A percentile compares a stretch with the other conserved stretches of the same genome.
These are phyloP conservation scores for Hymenochaete sp. DNA, from an alignment of 1,284 basidiomycete species.

Conservation along the genomic window DNA sequence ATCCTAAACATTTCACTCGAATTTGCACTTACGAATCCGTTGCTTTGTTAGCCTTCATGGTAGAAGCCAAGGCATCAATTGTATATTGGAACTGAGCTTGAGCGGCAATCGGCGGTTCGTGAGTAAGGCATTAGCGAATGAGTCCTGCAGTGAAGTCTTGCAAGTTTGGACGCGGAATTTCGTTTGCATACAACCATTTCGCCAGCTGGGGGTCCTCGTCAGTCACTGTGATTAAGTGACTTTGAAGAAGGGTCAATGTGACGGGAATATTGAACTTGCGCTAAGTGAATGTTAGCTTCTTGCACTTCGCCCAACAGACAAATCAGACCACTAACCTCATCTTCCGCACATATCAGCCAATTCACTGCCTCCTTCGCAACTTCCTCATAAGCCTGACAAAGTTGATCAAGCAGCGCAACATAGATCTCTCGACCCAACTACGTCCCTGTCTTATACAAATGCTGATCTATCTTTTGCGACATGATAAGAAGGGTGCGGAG, in stretches of 20 bases:
- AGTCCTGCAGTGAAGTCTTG: slow-evolving; percentile 81
- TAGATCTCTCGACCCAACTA: slow-evolving; percentile 87
- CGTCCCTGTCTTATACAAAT: slow-evolving; percentile 78
- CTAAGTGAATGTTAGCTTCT: slow-evolving; percentile 31
- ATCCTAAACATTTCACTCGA: not conserved
- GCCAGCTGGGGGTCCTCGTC: slow-evolving; percentile 90
- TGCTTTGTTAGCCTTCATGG: slow-evolving; percentile 65
- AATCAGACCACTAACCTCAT: slow-evolving; percentile 56
- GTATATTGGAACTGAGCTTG: slow-evolving; percentile 75
- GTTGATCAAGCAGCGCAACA: slow-evolving; percentile 78
- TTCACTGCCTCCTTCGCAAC: slow-evolving; percentile 95
- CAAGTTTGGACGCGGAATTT: slow-evolving; percentile 70
- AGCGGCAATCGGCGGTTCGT: slow-evolving; percentile 69
- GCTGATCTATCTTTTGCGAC: slow-evolving; percentile 89
- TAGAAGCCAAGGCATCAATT: slow-evolving; percentile 74
- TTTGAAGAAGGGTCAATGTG: slow-evolving; percentile 81
- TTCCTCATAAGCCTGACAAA: slow-evolving; percentile 86
- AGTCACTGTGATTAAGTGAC: slow-evolving; percentile 69
- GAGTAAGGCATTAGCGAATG: slow-evolving; percentile 79
- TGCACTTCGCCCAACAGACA: not conserved
- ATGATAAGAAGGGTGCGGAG: slow-evolving; percentile 85
- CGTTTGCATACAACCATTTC: slow-evolving; percentile 65
- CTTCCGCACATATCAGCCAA: slow-evolving; percentile 96
- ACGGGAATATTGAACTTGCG: slow-evolving; percentile 96
- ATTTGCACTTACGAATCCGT: slow-evolving; percentile 65